Base-by-base conservation (phyloP, 805 yeast genomes). In the Ogataea glucozyma region DNA sequence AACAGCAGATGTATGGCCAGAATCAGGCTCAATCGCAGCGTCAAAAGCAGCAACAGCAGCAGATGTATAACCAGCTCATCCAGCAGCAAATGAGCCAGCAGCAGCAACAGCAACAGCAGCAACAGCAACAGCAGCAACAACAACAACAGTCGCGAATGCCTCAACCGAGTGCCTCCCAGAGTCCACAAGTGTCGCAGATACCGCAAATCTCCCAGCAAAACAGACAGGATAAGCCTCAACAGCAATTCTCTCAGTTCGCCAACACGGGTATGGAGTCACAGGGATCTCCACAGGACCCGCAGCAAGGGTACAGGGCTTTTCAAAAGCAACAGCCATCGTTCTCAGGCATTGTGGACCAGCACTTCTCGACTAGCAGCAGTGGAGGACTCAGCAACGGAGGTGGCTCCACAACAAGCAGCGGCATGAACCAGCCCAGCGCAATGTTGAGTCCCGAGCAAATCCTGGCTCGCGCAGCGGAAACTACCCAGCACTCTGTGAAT, bases 381-480 rank as follows among this genome's bases (percentile, higher is more conserved):
- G 43, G 45, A 14, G 26, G 31, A 16, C 26, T 20, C 31, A 36
- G 31, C 34, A 34, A 33, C 21, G 41, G 32, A 18, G 43, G 40
- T 22, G 44, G 43, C 14, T 35, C 46, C 4, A 29, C 43, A 14
- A 21, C 46, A 4, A 38, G 43, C 10, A 26, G 35, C 10, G 43
- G 45, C 6, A 21, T 37, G 13, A 42, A 37, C 10, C 44, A 38
- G 9, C 36, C 51, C 5, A 43, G 40, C 29, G 26, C 59, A 2
- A 49, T 54, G 40, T 40, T 63, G 31, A 60, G 64, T 29, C 68
- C 68, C 8, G 67, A 64, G 36, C 67, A 64, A 43, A 62, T 64
- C 8, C 51, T 64, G 23, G 65, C 67, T 11, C 54, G 64, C 36
- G 66, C 59, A 34, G 66, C 59, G 16, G 51, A 48, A 30, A 32